Base-by-base conservation (phyloP, 306 rosid genomes). In the Pachyrhizus erosus region DNA sequence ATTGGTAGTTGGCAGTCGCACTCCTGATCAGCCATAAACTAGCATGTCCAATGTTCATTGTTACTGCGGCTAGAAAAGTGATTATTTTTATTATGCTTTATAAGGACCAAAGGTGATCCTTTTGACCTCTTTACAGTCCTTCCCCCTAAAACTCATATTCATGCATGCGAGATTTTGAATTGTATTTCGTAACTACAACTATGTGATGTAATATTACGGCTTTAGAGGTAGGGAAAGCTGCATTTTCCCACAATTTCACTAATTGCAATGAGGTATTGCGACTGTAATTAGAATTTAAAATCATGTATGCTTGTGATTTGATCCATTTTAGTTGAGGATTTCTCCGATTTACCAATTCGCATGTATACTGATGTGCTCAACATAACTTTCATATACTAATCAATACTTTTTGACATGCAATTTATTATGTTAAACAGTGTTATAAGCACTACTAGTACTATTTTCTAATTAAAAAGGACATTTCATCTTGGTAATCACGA, bases 1-100 rank as follows among this genome's bases (percentile, higher is more conserved):
- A n/a, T n/a, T n/a, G n/a, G n/a, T n/a, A n/a, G n/a, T 40, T 82
- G 85, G 80, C 61, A 45, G 87, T 82, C 82, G 77, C 73, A 52
- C 74, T 45, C 64, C 51, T 60, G 82, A 43, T 74, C 29, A 77
- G 76, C 76, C 84, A 51, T 86, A 82, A 83, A 81, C 55, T 76
- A 43, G 75, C 51, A 57, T 77, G 87, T 74, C 58, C 71, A 48
- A 75, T 11, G 69, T 76, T 83, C 83, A 68, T 29, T 78, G 76
- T 54, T 68, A 60, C 68, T 73, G 58, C 34, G 34, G 54, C 75
- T 33, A 45, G 11, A 43, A 64, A 58, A 42, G 5, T 60, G 0
- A 17, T n/a, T n/a, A n/a, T n/a, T n/a, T n/a, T n/a, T n/a, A n/a
- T n/a, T n/a, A n/a, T n/a, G n/a, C n/a, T n/a, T n/a, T 18, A 52